phyloP scores from a whole-genome alignment of 179 eudicot species.

The Amaranthus tricolor region DNA sequence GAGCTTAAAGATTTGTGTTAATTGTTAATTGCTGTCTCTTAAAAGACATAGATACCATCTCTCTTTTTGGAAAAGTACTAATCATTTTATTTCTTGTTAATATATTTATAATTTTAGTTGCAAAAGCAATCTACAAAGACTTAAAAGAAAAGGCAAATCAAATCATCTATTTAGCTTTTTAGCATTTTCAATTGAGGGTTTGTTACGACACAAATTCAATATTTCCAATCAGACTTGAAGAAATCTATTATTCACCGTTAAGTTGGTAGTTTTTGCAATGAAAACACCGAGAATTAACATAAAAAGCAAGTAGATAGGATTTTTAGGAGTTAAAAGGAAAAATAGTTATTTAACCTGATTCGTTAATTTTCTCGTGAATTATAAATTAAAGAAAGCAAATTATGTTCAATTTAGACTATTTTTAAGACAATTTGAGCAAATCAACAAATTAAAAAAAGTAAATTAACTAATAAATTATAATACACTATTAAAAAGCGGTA shows the following conservation, averaged over 20 bases:
- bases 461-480: no score
- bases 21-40: no score
- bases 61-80: slow-evolving; percentile 23
- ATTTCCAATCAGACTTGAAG: slow-evolving; percentile 11
- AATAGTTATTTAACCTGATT: no score
- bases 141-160: slow-evolving; percentile 22
- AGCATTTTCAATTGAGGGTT: slow-evolving; percentile 9
- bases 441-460: no score
- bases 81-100: slow-evolving; percentile 13
- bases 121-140: slow-evolving; percentile 10
- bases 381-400: no score
- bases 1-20: no score
- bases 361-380: no score
- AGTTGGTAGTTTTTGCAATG: not conserved
- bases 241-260: slow-evolving; percentile 1
- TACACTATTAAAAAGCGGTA: slow-evolving; percentile 1
- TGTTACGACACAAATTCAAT: slow-evolving; percentile 25
- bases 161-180: slow-evolving; percentile 24
- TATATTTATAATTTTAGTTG: slow-evolving; percentile 15
- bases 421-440: not conserved
- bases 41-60: not conserved
- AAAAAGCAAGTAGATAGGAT: not conserved
- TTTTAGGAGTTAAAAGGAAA: no score
- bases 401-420: not conserved
- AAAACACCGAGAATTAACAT: not conserved